Evolutionary conservation across 129 eudicot species (phyloP).

Genomic region (Oenanthe sinensis): DNA sequence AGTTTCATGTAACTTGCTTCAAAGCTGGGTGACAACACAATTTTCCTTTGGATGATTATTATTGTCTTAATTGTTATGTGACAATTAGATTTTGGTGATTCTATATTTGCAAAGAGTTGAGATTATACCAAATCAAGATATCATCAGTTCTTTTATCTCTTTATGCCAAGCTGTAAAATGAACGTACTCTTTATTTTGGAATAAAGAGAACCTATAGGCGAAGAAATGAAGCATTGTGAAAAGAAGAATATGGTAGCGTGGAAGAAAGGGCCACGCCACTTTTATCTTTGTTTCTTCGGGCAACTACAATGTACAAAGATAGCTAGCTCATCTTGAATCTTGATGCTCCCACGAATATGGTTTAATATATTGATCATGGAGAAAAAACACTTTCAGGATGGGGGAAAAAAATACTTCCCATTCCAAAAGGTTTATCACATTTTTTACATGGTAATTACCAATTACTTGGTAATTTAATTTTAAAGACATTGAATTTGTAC

Average conservation of each 20-base stretch:
- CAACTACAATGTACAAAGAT: neutral
- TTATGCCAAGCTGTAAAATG: neutral
- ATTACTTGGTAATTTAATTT: too few species aligned
- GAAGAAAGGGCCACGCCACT: neutral
- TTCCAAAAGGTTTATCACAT: too few species aligned
- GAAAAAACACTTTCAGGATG: too few species aligned
- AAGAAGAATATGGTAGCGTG: constrained; percentile 1
- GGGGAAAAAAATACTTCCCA: too few species aligned
- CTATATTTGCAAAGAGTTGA: neutral
- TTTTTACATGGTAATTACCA: too few species aligned
- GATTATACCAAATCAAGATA: neutral
- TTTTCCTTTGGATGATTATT: neutral
- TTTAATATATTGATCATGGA: too few species aligned
- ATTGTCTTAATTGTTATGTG: neutral
- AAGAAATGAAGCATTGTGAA: neutral
- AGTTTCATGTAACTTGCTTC: neutral
- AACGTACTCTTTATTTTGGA: neutral
- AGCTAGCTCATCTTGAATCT: too few species aligned
- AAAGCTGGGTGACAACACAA: neutral
- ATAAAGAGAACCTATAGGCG: neutral
- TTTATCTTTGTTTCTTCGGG: neutral
- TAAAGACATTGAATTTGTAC: too few species aligned
- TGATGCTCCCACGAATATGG: too few species aligned
- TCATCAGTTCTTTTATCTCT: neutral
- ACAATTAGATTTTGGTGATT: neutral